Evolutionary conservation across 352 stramenopile species (phyloP).

Genomic region (Phytophthora pini): DNA sequence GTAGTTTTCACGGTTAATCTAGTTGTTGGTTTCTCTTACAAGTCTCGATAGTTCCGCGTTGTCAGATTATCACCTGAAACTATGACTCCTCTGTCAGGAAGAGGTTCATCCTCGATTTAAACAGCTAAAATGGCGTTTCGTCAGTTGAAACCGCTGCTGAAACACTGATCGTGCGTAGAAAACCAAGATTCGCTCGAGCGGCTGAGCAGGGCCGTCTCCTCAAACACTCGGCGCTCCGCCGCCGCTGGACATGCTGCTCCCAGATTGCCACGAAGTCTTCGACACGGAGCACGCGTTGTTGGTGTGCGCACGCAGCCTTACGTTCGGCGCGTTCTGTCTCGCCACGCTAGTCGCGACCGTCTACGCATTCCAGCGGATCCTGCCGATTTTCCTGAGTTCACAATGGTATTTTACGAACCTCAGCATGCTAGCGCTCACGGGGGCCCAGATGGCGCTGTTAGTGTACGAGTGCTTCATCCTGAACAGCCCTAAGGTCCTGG

Average conservation of each 20-base stretch:
- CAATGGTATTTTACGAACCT: conserved; percentile 70
- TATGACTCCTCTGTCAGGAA: no score
- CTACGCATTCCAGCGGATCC: conserved; percentile 56
- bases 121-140: no score
- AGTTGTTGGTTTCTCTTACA: no score
- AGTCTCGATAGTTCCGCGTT: no score
- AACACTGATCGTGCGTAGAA: conserved; percentile 9
- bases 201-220: neutral
- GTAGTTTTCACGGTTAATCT: no score
- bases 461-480: conserved; percentile 67
- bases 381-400: conserved; percentile 63
- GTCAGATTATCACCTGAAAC: no score
- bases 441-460: conserved; percentile 69
- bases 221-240: neutral
- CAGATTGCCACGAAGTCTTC: conserved; percentile 59
- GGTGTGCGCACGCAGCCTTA: conserved; percentile 68
- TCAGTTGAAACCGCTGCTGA: no score
- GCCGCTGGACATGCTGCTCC: conserved; percentile 41
- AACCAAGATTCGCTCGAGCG: conserved; percentile 15
- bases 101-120: no score
- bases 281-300: conserved; percentile 42
- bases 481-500: conserved; percentile 67
- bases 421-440: conserved; percentile 62
- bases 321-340: conserved; percentile 62
- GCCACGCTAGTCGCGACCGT: conserved; percentile 51